phyloP scores from a whole-genome alignment of 805 yeast genomes.

The Limtongozyma cylindracea region DNA sequence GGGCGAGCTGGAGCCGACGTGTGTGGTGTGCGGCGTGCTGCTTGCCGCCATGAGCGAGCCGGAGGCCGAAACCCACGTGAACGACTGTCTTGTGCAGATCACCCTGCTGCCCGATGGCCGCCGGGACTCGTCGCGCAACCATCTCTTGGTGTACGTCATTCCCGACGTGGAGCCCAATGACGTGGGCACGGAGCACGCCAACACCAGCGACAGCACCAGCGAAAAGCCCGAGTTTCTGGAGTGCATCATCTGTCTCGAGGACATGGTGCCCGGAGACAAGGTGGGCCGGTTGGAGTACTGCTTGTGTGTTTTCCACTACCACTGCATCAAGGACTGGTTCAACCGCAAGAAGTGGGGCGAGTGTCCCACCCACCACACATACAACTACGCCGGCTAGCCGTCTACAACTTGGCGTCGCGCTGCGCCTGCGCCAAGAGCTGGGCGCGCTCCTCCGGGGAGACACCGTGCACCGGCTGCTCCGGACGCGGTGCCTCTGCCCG shows the following conservation, averaged over 20 bases:
- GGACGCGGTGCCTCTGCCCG: too few relatives aligned
- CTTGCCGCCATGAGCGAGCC: constrained; percentile 8
- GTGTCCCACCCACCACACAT: constrained; percentile 55
- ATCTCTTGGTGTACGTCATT: constrained; percentile 64
- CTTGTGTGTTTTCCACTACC: constrained; percentile 78
- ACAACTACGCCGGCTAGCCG: too few relatives aligned
- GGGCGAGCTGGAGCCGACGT: too few relatives aligned
- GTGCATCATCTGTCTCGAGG: constrained; percentile 89
- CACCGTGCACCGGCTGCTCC: too few relatives aligned
- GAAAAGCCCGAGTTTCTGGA: constrained; percentile 23
- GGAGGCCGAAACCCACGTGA: constrained; percentile 40
- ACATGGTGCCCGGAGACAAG: constrained; percentile 60
- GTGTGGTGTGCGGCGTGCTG: constrained; percentile 4
- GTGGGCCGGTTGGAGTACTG: constrained; percentile 90
- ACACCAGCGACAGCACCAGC: too few relatives aligned
- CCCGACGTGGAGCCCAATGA: constrained; percentile 6
- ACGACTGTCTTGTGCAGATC: constrained; percentile 39
- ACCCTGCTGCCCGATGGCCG: constrained; percentile 6
- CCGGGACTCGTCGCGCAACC: constrained; percentile 18
- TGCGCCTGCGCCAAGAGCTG: too few relatives aligned
- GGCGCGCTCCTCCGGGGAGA: too few relatives aligned
- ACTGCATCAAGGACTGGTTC: constrained; percentile 84
- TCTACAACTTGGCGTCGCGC: too few relatives aligned
- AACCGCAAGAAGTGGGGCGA: constrained; percentile 62
- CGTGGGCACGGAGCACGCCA: too few relatives aligned